phyloP scores from a whole-genome alignment of 805 yeast species.

The Ogataea populi-albae region DNA sequence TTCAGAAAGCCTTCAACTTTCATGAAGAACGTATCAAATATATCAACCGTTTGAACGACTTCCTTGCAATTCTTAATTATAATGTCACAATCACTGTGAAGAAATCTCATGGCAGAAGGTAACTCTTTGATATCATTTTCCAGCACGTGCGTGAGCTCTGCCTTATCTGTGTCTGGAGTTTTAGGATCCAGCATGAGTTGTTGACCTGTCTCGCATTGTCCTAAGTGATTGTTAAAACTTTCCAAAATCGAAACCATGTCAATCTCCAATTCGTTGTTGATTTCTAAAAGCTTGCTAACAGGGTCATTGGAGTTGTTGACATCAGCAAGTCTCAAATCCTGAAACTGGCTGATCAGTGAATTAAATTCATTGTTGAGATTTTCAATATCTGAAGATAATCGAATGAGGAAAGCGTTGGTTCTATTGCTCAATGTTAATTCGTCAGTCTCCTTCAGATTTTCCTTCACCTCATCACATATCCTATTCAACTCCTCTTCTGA shows the following conservation, averaged over 20 bases:
- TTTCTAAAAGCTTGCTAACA: constrained; percentile 30
- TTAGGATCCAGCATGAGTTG: constrained; percentile 34
- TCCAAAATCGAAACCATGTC: constrained; percentile 69
- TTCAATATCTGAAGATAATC: constrained; percentile 27
- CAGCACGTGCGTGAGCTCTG: constrained; percentile 45
- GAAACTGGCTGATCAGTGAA: constrained; percentile 23
- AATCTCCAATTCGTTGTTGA: constrained; percentile 52
- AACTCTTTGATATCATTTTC: constrained; percentile 54
- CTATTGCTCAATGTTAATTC: constrained; percentile 27
- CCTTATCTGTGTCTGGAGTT: constrained; percentile 29
- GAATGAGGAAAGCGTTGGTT: constrained; percentile 26
- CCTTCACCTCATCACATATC: constrained; percentile 30
- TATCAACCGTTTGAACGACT: constrained; percentile 20
- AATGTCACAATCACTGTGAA: constrained; percentile 36
- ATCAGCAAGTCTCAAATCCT: constrained; percentile 24
- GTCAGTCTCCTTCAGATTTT: constrained; percentile 29
- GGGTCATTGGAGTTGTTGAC: constrained; percentile 16
- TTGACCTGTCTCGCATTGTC: constrained; percentile 61
- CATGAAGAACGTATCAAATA: constrained; percentile 19
- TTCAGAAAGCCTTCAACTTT: constrained; percentile 19
- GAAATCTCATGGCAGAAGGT: constrained; percentile 50
- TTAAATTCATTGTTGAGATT: constrained; percentile 25
- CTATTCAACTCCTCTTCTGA: constrained; percentile 39
- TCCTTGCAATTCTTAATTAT: constrained; percentile 30
- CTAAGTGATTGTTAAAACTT: constrained; percentile 78